Evolutionary conservation across 2,329 filamentous ascomycete species (phyloP).

Genomic region (Epichloe sp.): DNA sequence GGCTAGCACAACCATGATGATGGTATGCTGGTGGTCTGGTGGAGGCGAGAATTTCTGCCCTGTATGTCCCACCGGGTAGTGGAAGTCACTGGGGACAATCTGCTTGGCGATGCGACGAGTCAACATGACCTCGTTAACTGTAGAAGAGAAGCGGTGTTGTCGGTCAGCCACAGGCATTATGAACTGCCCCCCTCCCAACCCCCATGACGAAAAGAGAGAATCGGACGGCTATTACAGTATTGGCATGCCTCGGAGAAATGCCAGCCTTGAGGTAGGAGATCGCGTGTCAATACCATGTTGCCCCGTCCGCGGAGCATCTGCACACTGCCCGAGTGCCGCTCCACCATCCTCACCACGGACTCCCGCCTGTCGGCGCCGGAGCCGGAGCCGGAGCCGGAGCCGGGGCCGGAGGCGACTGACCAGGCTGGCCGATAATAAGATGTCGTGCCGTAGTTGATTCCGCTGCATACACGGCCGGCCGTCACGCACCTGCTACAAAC

Average conservation of each 20-base stretch:
- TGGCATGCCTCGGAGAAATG: constrained; percentile 1
- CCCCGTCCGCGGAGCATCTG: background rate
- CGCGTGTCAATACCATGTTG: background rate
- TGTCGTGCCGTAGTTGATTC: background rate
- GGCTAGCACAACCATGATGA: background rate
- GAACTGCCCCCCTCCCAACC: background rate
- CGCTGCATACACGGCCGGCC: background rate
- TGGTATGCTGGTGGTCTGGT: background rate
- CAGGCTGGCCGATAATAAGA: background rate
- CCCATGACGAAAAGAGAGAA: too few relatives aligned
- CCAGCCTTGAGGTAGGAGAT: background rate
- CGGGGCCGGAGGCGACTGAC: background rate
- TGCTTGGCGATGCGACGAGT: constrained; percentile 1
- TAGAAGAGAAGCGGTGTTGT: background rate
- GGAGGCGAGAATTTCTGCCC: background rate
- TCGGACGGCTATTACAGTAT: background rate
- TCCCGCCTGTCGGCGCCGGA: background rate
- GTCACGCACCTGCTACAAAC: background rate
- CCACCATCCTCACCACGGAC: background rate
- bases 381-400: background rate
- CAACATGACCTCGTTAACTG: constrained; percentile 1
- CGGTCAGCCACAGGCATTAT: background rate
- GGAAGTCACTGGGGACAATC: background rate
- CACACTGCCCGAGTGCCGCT: background rate
- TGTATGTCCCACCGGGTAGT: background rate